Base-by-base conservation (phyloP, 1,139 yeast genomes). In the Yamadazyma conglobata region DNA sequence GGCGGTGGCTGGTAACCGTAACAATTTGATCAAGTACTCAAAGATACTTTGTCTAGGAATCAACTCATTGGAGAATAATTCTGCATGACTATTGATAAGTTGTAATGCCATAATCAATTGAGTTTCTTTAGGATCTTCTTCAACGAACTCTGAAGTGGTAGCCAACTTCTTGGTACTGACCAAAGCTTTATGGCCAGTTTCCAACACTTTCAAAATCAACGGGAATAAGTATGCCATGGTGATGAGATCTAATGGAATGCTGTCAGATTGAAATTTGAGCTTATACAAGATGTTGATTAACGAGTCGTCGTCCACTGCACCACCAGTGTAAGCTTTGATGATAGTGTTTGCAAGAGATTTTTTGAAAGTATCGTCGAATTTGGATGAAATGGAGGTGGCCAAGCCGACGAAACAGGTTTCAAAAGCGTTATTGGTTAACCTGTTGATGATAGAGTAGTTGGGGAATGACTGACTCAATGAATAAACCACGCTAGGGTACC, bases 71-170 rank as follows among this genome's bases (percentile, higher is more conserved):
- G 71, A 77, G 48, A 87, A 83, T 13, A 73, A 74, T 43, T 81
- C 94, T 10, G 89, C 77, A 50, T 89, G 95, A 9, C 77, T 69
- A 0, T 86, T 67, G 24, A 91, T 64, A 30, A 88, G 78, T 47
- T 88, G 95, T 42, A 89, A 59, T 0, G 91, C 85, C 36, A 91
- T 62, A 35, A 85, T 59, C 28, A 87, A 60, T 44, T 86, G 94
- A 53, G 89, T 97, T 53, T 89, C 97, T 47, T 83, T 85, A 16
- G 83, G 84, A 39, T 85, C 94, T 50, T 84, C 93, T 39, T 81
- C 82, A 20, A 67, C 76, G 60, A 74, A 84, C 52, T 74, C 96
- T 24, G 76, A 72, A 36, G 67, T 73, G 20, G 63, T 71, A 2
- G 55, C 65, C 33, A 50, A 53, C 28, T 77, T 78, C 18, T 65